Percentiles rank a stretch among this genome's conserved stretches.
These are phyloP conservation scores for Croton laevigatus DNA, from an alignment of 441 rosid genomes.

Conservation along the genomic window DNA sequence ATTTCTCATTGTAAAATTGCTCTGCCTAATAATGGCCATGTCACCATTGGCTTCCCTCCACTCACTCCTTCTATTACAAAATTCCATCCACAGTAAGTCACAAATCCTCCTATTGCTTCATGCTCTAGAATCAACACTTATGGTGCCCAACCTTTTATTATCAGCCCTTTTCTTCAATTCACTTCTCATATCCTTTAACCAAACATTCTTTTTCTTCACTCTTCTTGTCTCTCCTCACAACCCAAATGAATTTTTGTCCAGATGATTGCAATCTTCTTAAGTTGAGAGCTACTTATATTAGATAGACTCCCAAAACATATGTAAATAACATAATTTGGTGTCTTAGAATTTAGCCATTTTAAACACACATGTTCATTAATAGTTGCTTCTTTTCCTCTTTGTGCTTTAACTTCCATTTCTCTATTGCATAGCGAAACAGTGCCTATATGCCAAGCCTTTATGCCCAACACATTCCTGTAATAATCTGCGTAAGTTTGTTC, in stretches of 20 bases:
- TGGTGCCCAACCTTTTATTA: constrained; percentile 68
- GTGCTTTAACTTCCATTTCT: constrained; percentile 35
- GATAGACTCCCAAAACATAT: constrained; percentile 50
- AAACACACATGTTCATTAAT: constrained; percentile 44
- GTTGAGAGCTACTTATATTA: constrained; percentile 33
- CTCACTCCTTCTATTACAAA: too few species aligned
- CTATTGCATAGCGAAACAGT: constrained; percentile 51
- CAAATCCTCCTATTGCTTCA: constrained; percentile 49
- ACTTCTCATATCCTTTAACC: constrained; percentile 51
- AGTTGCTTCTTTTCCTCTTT: constrained; percentile 40
- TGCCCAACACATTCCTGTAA: constrained; percentile 39
- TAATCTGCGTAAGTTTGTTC: constrained; percentile 49
- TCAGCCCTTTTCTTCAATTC: constrained; percentile 47
- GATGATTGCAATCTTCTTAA: constrained; percentile 49
- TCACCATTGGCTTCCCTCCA: too few species aligned
- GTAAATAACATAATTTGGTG: constrained; percentile 50
- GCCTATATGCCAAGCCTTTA: constrained; percentile 60
- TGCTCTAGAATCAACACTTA: constrained; percentile 67
- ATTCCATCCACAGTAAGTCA: too few species aligned
- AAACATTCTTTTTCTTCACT: constrained; percentile 42
- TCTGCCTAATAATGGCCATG: too few species aligned
- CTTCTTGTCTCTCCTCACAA: constrained; percentile 27
- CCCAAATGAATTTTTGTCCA: constrained; percentile 60
- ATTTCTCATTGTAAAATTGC: too few species aligned
- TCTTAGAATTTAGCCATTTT: constrained; percentile 59